Evolutionary conservation across 108 stramenopile genomes (phyloP), one percentile per base, ranked within the genome.

Genomic region (Mediolabrus comicus): DNA sequence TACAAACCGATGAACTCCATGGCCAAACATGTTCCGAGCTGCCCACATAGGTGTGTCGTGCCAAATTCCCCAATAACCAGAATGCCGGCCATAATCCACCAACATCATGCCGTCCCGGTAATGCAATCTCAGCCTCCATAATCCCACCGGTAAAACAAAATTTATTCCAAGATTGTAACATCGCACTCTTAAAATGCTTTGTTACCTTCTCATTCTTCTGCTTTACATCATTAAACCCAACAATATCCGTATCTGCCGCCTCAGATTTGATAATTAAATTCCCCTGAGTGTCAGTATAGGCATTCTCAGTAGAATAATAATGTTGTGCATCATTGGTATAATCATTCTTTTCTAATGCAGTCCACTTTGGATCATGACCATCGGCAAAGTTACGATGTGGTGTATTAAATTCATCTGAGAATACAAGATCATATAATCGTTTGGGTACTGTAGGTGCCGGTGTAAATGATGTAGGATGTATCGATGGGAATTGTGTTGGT

Each of bases 111-210:
- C 78, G 84, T 10, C 98, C 98, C 2, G 98, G 98, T 27, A 99
- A 68, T 12, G 64, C 39, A 4, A 94, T 94, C 65, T 88, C 76
- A 14, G 97, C 87, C 69, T 98, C 97, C 43, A 98, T 67, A 33
- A 97, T 84, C 19, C 98, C 98, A 14, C 98, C 98, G 1, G 97
- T 96, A 69, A 98, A 98, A 73, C 98, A 99, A 74, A 99, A 99
- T 63, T 99, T 99, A 74, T 99, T 95, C 98, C 98, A 99, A 7
- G 82, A 71, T 67, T 97, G 97, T 31, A 99, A 7, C 97, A 99
- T 98, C 34, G 91, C 98, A 43, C 89, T 90, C 32, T 65, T 61
- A 71, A 97, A 97, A 66, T 96, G 84, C 65, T 97, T 98, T 13
- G 80, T 84, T 19, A 86, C 80, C 1, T 68, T 53, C 24, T 77